Evolutionary conservation across 1,139 yeast genomes (phyloP).

Genomic region (Yamadazyma sp.): DNA sequence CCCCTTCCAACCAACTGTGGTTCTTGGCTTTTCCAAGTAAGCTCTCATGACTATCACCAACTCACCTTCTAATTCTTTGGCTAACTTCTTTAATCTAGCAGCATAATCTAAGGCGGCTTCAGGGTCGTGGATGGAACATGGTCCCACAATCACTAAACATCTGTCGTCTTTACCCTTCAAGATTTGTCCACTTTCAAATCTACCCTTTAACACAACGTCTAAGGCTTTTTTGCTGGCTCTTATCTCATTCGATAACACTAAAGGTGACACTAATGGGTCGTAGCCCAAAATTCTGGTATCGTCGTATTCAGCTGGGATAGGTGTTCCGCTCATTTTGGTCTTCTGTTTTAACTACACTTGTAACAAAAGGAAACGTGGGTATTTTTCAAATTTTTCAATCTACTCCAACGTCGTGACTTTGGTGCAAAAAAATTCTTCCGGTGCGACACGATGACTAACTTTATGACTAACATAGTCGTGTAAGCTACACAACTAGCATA

Average conservation of each 20-base stretch:
- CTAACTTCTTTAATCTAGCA: constrained; percentile 55
- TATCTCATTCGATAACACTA: constrained; percentile 74
- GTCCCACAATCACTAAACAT: constrained; percentile 83
- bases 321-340: constrained; percentile 42
- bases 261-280: constrained; percentile 91
- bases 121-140: constrained; percentile 96
- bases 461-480: constrained; percentile 1
- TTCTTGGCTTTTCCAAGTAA: constrained; percentile 95
- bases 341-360: neutral
- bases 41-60: constrained; percentile 94
- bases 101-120: constrained; percentile 90
- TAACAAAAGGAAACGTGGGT: neutral
- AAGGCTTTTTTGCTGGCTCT: constrained; percentile 63
- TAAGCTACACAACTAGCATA: neutral
- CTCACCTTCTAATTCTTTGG: constrained; percentile 69
- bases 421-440: neutral
- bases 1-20: constrained; percentile 99
- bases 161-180: constrained; percentile 77
- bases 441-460: constrained; percentile 2
- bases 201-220: constrained; percentile 71
- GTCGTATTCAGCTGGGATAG: constrained; percentile 73
- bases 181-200: constrained; percentile 72
- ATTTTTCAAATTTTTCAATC: constrained; percentile 1
- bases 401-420: neutral
- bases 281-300: constrained; percentile 87